Base-by-base conservation (phyloP, 2,329 filamentous ascomycete genomes). In the Aureobasidium sp. region DNA sequence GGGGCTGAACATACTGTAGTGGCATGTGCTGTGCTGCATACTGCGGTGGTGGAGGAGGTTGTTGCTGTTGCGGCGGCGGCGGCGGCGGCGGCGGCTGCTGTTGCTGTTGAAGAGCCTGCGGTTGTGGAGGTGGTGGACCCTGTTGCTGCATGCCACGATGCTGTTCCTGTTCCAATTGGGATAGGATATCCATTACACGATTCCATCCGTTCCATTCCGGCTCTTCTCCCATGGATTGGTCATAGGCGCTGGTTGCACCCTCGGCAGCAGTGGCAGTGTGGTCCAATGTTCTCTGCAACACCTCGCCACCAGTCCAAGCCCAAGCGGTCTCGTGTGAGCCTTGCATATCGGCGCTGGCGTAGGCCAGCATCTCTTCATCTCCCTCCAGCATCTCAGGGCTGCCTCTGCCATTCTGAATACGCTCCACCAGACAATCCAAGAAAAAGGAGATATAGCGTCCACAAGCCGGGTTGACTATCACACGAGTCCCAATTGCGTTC, bases 311-410 rank as follows among this genome's bases (percentile, higher is more conserved):
- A 7, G 69, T 65, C 93, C 92, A 96, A 4, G 92, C 82, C 93
- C 93, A 97, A 13, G 86, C 86, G 37, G 84, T 84, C 57, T 91
- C 87, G 0, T 81, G 79, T n/a, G 82, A 84, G 1, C 87, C 88
- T 73, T 97, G 93, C 68, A 95, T 79, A 73, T 97, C 94, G 0
- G 87, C 89, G 31, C 89, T 93, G 0, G 89, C 84, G 67, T 96
- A 96, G 0, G 86, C 89, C 29, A 97, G 76, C 66, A 97, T 81
- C 70, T 96, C 93, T 70, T 97, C 92, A 68, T 99, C 92, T 3
- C 79, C 78, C 47, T 84, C 81, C 1, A 83, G 69, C 46, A 73
- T 70, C 35, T 73, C 69, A 31, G 71, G 71, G 2, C 67, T 68
- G 0, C 70, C 65, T 1, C 73, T 72, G 17, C 74, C 74, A 25